These are phyloP conservation scores for Hymenochaete sp. DNA, from an alignment of 1,284 basidiomycete species.

Conservation along the genomic window DNA sequence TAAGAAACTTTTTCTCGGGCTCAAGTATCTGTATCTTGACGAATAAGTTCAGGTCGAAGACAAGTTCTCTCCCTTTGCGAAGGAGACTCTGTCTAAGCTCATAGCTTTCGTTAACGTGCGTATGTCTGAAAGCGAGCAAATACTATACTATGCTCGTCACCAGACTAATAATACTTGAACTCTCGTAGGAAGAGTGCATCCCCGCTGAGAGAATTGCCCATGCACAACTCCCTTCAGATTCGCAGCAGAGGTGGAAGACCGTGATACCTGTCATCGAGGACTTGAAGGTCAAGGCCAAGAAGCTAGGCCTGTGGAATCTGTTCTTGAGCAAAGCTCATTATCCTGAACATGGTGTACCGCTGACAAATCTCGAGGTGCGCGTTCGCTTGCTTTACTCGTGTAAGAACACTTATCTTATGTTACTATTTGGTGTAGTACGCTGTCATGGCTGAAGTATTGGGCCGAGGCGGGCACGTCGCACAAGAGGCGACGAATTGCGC, in stretches of 20 bases:
- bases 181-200: slow-evolving; percentile 83
- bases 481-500: slow-evolving; percentile 87
- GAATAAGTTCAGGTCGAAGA: slow-evolving; percentile 61
- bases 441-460: slow-evolving; percentile 93
- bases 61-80: slow-evolving; percentile 84
- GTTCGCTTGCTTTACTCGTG: slow-evolving; percentile 5
- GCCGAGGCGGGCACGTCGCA: slow-evolving; percentile 73
- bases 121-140: too few species aligned
- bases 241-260: slow-evolving; percentile 73
- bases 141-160: not conserved
- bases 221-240: slow-evolving; percentile 76
- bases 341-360: slow-evolving; percentile 78
- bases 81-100: slow-evolving; percentile 77
- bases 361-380: slow-evolving; percentile 85
- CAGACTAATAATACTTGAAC: not conserved
- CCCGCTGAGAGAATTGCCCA: slow-evolving; percentile 76
- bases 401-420: not conserved
- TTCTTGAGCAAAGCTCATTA: slow-evolving; percentile 94
- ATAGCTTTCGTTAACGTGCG: slow-evolving; percentile 79
- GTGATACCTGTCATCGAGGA: slow-evolving; percentile 77
- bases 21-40: not conserved
- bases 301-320: slow-evolving; percentile 91
- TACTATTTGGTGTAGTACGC: slow-evolving; percentile 80
- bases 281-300: slow-evolving; percentile 83
- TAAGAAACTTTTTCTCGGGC: slow-evolving; percentile 26